Evolutionary conservation across 73 alveolate genomes (phyloP).

Genomic region (Paramecium sexaurelia): DNA sequence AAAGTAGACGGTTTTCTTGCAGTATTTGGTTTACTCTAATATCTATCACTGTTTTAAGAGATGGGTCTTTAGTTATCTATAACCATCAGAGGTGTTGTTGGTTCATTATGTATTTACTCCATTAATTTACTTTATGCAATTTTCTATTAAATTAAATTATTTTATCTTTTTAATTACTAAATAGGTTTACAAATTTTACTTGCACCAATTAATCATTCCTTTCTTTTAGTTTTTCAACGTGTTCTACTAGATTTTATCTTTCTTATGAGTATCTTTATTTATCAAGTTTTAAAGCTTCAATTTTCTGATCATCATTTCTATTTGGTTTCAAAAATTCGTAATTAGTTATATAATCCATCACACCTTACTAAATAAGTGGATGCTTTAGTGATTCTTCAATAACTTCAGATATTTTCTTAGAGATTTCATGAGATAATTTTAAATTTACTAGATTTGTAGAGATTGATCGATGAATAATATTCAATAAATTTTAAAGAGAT

Average conservation of each 20-base stretch:
- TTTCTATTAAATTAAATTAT: neutral
- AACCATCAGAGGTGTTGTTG: neutral
- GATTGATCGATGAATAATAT: neutral
- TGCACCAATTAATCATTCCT: neutral
- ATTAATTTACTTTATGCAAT: constrained; percentile 1
- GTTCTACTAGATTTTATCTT: neutral
- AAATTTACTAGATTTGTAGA: neutral
- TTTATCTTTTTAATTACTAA: constrained; percentile 25
- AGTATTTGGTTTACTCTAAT: constrained; percentile 3
- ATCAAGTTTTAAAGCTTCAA: constrained; percentile 26
- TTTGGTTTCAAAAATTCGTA: constrained; percentile 13
- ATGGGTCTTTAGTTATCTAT: constrained; percentile 14
- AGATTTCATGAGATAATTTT: neutral
- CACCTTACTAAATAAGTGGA: constrained; percentile 13
- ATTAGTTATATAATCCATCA: neutral
- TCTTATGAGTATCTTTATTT: neutral
- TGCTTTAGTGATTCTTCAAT: constrained; percentile 6
- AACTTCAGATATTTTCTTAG: neutral
- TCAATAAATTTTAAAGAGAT: neutral
- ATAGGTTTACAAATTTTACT: neutral
- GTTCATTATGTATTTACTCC: neutral
- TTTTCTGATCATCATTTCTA: constrained; percentile 28
- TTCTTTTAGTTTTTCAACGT: neutral
- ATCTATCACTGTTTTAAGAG: constrained; percentile 33
- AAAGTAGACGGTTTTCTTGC: constrained; percentile 59